Percentiles rank a stretch among this genome's conserved stretches.
These are phyloP conservation scores for Heliamphora ciliata DNA, from an alignment of 179 eudicot species.

Conservation along the genomic window DNA sequence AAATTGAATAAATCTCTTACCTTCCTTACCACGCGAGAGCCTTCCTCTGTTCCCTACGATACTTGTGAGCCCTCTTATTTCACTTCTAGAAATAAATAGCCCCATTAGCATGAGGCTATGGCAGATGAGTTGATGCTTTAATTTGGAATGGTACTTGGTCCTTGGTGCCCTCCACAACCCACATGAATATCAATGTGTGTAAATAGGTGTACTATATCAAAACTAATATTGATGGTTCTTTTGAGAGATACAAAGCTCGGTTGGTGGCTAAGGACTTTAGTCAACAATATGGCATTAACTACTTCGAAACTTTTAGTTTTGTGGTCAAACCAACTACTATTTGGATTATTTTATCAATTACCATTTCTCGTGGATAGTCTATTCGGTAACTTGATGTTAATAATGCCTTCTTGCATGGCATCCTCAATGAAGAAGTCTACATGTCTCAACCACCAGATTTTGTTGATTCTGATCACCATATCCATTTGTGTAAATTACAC, in stretches of 20 bases:
- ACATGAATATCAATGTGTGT: not conserved
- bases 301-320: not conserved
- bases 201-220: not conserved
- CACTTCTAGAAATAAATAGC: not conserved
- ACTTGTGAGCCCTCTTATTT: not conserved
- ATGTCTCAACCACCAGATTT: not conserved
- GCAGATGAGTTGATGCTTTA: not conserved
- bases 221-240: not conserved
- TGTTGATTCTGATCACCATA: not conserved
- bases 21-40: too few species aligned
- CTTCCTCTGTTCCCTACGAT: too few species aligned
- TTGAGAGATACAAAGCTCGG: not conserved
- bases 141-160: not conserved
- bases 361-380: not conserved
- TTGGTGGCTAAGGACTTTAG: not conserved
- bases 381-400: too few species aligned
- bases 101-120: not conserved
- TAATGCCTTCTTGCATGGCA: too few species aligned
- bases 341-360: not conserved
- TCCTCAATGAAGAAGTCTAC: too few species aligned
- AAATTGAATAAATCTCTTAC: too few species aligned
- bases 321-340: not conserved
- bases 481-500: not conserved
- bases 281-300: not conserved
- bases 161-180: not conserved